Percentiles rank a stretch among this genome's conserved stretches.
phyloP scores from a whole-genome alignment of 305 asterid genomes.

The Solanum hybrid region DNA sequence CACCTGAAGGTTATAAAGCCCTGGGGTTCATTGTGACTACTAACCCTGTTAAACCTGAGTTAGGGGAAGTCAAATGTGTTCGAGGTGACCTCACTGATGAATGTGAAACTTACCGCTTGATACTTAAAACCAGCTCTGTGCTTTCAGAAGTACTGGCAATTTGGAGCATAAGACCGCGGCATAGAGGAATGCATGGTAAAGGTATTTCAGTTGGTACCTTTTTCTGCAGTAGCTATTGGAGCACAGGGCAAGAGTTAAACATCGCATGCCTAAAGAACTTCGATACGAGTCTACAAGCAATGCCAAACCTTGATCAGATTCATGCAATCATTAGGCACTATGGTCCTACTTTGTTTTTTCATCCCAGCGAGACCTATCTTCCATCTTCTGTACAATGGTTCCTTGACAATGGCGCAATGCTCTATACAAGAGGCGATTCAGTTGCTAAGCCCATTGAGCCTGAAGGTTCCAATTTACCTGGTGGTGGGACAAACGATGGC shows the following conservation, averaged over 20 bases:
- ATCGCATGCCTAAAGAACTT: slow-evolving; percentile 64
- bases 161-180: slow-evolving; percentile 50
- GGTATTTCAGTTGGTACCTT: slow-evolving; percentile 73
- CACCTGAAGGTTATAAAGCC: slow-evolving; percentile 68
- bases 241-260: slow-evolving; percentile 29
- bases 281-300: slow-evolving; percentile 40
- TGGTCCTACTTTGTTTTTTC: slow-evolving; percentile 80
- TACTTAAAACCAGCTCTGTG: slow-evolving; percentile 33
- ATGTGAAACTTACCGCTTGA: slow-evolving; percentile 36
- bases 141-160: slow-evolving; percentile 29
- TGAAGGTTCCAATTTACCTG: slow-evolving; percentile 68
- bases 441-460: slow-evolving; percentile 39
- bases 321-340: slow-evolving; percentile 56
- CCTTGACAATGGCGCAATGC: slow-evolving; percentile 59
- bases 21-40: slow-evolving; percentile 63
- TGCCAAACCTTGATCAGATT: slow-evolving; percentile 76
- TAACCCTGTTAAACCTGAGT: slow-evolving; percentile 49
- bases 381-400: slow-evolving; percentile 89
- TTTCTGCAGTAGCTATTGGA: slow-evolving; percentile 40
- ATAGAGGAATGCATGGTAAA: slow-evolving; percentile 56
- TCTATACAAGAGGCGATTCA: slow-evolving; percentile 29
- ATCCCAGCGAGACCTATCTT: slow-evolving; percentile 62
- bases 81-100: slow-evolving; percentile 63
- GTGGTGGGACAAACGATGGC: slow-evolving; percentile 61
- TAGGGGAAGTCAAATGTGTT: slow-evolving; percentile 61